Conservation (phyloP, 2,329 filamentous ascomycete genomes). For the Diaporthe australafricana region DNA sequence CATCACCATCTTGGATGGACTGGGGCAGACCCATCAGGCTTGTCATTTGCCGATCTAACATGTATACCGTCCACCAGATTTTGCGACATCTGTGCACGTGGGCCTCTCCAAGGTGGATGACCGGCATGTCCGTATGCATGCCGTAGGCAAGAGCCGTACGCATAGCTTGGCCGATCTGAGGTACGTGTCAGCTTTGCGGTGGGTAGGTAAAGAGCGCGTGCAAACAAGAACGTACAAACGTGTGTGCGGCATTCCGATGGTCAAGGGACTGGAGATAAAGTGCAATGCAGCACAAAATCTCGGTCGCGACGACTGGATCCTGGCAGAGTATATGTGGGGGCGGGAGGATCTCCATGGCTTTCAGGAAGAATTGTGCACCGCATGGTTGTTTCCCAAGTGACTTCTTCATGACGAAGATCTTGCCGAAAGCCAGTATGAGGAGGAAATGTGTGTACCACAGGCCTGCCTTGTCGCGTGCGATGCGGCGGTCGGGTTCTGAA, state of each 20-base stretch:
- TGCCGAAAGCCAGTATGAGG: slow-evolving; percentile 65
- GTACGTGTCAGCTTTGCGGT: neutral
- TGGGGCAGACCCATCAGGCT: slow-evolving; percentile 64
- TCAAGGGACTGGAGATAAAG: slow-evolving; percentile 65
- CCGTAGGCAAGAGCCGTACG: slow-evolving; percentile 61
- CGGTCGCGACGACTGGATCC: slow-evolving; percentile 58
- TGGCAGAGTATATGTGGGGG: slow-evolving; percentile 54
- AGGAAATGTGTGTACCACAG: slow-evolving; percentile 67
- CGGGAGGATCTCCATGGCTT: slow-evolving; percentile 57
- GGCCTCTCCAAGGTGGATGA: slow-evolving; percentile 51
- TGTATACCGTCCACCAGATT: slow-evolving; percentile 66
- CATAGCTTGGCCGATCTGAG: slow-evolving; percentile 62
- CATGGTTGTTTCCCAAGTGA: slow-evolving; percentile 52
- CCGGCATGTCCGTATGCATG: slow-evolving; percentile 64
- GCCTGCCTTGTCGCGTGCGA: slow-evolving; percentile 37
- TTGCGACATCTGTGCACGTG: slow-evolving; percentile 59
- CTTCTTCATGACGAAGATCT: slow-evolving; percentile 59
- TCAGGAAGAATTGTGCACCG: slow-evolving; percentile 59
- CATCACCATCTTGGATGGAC: slow-evolving; percentile 61
- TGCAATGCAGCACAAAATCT: slow-evolving; percentile 63
- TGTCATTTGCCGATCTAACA: slow-evolving; percentile 65
- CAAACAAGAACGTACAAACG: slow-evolving; percentile 6
- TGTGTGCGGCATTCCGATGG: slow-evolving; percentile 45
- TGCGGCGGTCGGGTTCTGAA: slow-evolving; percentile 30
- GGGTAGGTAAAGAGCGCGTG: accelerated